Evolutionary conservation across 352 stramenopile genomes (phyloP).

Genomic region (Phytophthora cryptogea): DNA sequence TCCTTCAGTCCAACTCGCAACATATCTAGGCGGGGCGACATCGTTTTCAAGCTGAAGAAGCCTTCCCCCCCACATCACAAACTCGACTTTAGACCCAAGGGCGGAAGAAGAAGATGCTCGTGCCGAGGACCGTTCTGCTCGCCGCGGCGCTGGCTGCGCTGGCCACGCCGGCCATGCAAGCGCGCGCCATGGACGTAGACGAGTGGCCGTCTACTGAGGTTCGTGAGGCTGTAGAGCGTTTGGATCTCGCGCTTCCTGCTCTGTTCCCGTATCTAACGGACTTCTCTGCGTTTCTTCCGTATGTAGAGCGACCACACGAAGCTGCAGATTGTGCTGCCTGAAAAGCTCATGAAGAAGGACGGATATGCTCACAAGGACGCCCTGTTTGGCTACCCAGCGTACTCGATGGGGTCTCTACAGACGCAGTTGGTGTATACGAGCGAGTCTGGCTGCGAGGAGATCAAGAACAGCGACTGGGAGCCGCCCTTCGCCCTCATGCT

Average conservation of each 20-base stretch:
- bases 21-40: conserved; percentile 11
- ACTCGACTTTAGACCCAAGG: conserved; percentile 25
- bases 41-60: conserved; percentile 28
- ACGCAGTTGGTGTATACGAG: conserved; percentile 91
- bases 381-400: conserved; percentile 96
- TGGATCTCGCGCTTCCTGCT: not conserved
- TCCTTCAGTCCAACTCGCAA: not conserved
- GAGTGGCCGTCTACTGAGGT: conserved; percentile 86
- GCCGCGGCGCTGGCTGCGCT: conserved; percentile 31
- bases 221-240: conserved; percentile 3
- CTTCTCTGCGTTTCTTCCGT: conserved; percentile 3
- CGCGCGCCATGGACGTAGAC: conserved; percentile 76
- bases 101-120: conserved; percentile 31
- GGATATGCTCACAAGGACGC: conserved; percentile 97
- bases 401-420: conserved; percentile 88
- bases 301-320: conserved; percentile 86
- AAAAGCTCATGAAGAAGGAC: conserved; percentile 89
- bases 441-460: conserved; percentile 80
- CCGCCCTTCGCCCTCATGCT: conserved; percentile 96
- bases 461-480: conserved; percentile 81
- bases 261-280: conserved; percentile 4
- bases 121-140: conserved; percentile 22
- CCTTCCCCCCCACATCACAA: conserved; percentile 25
- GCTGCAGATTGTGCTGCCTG: conserved; percentile 88
- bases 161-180: conserved; percentile 20